phyloP scores from a whole-genome alignment of 768 basidiomycete species.

The Holtermannia corniformis region DNA sequence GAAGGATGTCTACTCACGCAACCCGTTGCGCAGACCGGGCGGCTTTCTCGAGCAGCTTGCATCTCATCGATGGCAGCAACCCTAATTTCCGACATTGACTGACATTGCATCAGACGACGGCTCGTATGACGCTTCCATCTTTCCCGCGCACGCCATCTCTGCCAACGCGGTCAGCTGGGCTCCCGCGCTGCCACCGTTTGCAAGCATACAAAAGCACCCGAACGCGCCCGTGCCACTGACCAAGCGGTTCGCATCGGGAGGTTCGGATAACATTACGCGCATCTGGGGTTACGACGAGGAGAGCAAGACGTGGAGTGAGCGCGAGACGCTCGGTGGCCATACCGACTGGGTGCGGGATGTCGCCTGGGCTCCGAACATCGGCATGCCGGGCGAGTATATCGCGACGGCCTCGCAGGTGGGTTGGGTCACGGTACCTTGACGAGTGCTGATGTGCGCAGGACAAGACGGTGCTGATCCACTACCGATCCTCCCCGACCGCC shows the following conservation, averaged over 20 bases:
- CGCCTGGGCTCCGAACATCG: conserved; percentile 98
- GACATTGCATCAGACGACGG: conserved; percentile 95
- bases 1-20: too few relatives aligned
- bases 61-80: too few relatives aligned
- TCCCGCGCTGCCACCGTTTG: conserved; percentile 57
- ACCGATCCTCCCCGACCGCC: conserved; percentile 26
- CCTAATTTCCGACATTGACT: too few relatives aligned
- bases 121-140: conserved; percentile 88
- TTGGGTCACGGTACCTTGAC: too few relatives aligned
- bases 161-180: conserved; percentile 98
- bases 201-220: conserved; percentile 42
- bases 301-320: conserved; percentile 78
- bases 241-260: conserved; percentile 89
- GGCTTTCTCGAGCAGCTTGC: too few relatives aligned
- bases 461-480: conserved; percentile 41
- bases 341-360: conserved; percentile 97
- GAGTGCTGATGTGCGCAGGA: too few relatives aligned
- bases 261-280: conserved; percentile 89
- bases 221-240: conserved; percentile 49
- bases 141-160: conserved; percentile 89
- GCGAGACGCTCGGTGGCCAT: conserved; percentile 83
- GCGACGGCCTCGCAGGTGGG: conserved; percentile 85
- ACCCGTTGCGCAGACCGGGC: too few relatives aligned
- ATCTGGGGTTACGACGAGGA: conserved; percentile 89
- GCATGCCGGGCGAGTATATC: conserved; percentile 85